A percentile compares a stretch with the other conserved stretches of the same genome.
Evolutionary conservation across 257 asterid genomes (phyloP).

Genomic region (Nicotiana benthamiana): DNA sequence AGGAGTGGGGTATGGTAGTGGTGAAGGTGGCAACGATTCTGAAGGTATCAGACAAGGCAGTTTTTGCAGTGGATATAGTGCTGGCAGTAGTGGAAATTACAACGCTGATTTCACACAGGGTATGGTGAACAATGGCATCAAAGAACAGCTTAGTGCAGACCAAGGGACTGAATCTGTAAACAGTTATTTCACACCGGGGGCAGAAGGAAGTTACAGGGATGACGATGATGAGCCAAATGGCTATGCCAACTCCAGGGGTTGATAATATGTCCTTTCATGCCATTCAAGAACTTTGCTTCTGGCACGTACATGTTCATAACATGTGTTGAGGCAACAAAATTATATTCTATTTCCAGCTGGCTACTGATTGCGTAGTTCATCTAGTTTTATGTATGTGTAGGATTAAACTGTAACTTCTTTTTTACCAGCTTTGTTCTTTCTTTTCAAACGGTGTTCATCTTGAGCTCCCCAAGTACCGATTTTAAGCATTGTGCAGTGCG

Average conservation of each 20-base stretch:
- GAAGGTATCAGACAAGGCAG: conserved; percentile 3
- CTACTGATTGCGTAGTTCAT: background rate
- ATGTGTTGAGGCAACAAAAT: background rate
- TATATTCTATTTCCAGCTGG: background rate
- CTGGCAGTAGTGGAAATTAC: conserved; percentile 5
- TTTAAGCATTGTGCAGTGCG: background rate
- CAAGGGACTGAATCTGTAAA: conserved; percentile 3
- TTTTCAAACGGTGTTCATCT: background rate
- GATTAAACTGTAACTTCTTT: background rate
- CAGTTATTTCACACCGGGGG: background rate
- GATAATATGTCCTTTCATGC: background rate
- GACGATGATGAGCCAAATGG: conserved; percentile 13
- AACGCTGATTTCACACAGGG: background rate
- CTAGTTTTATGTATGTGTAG: background rate
- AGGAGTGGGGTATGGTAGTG: background rate
- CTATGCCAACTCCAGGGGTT: conserved; percentile 20
- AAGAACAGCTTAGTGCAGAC: conserved; percentile 8
- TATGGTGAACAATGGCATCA: background rate
- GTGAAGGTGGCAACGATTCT: conserved; percentile 5
- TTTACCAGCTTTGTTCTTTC: background rate
- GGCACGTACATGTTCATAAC: background rate
- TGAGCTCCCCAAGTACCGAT: background rate
- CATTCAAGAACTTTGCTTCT: background rate
- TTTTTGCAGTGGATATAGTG: conserved; percentile 8
- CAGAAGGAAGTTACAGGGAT: conserved; percentile 8